Conservation (phyloP, 495 filamentous ascomycete genomes). For the Cairneyella variabilis region DNA sequence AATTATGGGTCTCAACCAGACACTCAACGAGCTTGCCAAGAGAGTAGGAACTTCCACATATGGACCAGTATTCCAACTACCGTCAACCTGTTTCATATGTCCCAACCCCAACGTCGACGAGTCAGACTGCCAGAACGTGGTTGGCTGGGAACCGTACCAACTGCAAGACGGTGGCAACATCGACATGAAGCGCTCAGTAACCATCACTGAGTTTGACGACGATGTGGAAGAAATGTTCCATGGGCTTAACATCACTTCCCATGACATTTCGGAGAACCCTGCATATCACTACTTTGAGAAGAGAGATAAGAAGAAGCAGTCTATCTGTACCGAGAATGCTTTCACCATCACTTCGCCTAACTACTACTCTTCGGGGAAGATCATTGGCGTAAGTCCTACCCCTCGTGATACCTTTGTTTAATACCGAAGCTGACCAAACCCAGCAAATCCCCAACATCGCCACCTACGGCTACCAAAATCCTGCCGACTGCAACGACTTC, state of each 20-base stretch:
- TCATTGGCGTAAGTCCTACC: background rate
- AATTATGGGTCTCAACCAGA: too few species aligned
- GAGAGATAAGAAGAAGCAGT: background rate
- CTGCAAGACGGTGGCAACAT: background rate
- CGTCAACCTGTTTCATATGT: background rate
- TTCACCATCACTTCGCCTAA: background rate
- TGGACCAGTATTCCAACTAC: background rate
- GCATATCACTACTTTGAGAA: background rate
- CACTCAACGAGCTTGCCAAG: background rate
- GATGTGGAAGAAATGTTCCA: too few species aligned
- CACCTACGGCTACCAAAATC: background rate
- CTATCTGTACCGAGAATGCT: background rate
- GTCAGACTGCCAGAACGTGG: background rate
- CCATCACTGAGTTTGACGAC: too few species aligned
- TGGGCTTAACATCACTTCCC: too few species aligned
- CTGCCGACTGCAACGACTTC: background rate
- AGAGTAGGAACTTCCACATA: background rate
- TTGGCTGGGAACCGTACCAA: background rate
- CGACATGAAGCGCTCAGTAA: background rate
- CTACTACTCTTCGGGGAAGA: background rate
- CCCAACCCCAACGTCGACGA: background rate
- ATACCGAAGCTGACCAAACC: background rate
- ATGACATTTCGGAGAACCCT: too few species aligned
- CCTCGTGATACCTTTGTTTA: background rate
- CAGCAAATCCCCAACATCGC: background rate